These are phyloP conservation scores for Melastoma malabathricum DNA, from an alignment of 345 rosid genomes.

Conservation along the genomic window DNA sequence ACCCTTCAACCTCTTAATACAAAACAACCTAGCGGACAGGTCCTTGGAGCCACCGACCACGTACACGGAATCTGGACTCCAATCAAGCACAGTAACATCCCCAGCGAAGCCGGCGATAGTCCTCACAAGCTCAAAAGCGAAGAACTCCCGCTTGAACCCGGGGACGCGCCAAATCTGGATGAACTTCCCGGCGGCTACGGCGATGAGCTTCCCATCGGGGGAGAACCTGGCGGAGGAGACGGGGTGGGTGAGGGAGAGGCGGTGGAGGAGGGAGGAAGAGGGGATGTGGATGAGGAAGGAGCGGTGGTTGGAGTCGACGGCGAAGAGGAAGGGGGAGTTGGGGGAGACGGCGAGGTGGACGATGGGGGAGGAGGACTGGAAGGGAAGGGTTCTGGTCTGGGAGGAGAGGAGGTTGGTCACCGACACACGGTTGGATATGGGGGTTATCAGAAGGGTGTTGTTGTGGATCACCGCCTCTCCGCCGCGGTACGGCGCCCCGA, in stretches of 20 bases:
- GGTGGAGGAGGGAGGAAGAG: constrained; percentile 60
- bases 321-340: constrained; percentile 61
- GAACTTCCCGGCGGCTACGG: constrained; percentile 71
- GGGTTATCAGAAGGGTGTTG: constrained; percentile 58
- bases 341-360: constrained; percentile 66
- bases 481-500: constrained; percentile 87
- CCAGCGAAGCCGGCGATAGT: constrained; percentile 71
- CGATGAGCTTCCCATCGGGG: constrained; percentile 64
- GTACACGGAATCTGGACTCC: constrained; percentile 71
- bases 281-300: constrained; percentile 73
- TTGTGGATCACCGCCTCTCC: constrained; percentile 56
- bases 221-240: constrained; percentile 56
- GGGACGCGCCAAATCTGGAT: constrained; percentile 88
- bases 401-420: constrained; percentile 76
- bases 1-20: constrained; percentile 45
- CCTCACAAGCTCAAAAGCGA: constrained; percentile 61
- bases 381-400: constrained; percentile 50
- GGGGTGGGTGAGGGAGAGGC: constrained; percentile 46
- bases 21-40: constrained; percentile 63
- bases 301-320: constrained; percentile 67
- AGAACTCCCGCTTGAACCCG: constrained; percentile 55
- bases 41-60: constrained; percentile 83
- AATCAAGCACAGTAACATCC: constrained; percentile 46
- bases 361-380: constrained; percentile 57
- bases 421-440: constrained; percentile 85